Evolutionary conservation across 2,329 filamentous ascomycete genomes (phyloP), one percentile per base, ranked within the genome.

Genomic region (Pyricularia sp.): DNA sequence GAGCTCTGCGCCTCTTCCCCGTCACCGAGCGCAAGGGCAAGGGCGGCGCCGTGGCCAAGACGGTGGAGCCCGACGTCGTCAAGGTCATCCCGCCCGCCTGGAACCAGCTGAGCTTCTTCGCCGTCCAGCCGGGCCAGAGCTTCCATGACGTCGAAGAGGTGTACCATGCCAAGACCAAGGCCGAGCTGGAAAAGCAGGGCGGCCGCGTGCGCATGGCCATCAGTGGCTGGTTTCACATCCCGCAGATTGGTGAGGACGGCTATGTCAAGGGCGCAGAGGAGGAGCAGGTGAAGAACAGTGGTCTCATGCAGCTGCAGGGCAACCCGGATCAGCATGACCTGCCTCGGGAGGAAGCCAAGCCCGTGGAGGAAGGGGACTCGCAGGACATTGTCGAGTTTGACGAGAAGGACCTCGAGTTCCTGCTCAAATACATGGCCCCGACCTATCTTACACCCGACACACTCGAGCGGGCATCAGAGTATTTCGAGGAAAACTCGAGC

Each of bases 131-230:
- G 0, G 95, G 95, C n/a, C 90, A 97, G 84, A 98, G 94, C 78
- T 99, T 98, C 80, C 95, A 99, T 80, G 95, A 99, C 78, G 95
- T 99, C 69, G 94, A 98, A 81, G 95, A 99, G 80, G 95, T 99
- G 4, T 98, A 97, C 80, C 88, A 92, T 77, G 85, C 88, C 75
- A 83, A 81, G 72, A 84, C 77, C 70, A 83, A 82, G 76, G 85
- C 82, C 74, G 68, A 87, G 79, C 85, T 88, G 68, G 85, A 84
- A 76, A 88, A 84, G 78, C 86, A 94, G 70, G 90, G 90, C 23
- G 90, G 90, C 0, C 87, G 92, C 65, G 88, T 97, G 66, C 90
- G 95, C 73, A 98, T 99, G 94, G 95, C 95, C 67, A 97, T 99
- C 76, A 97, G 93, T 77, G 95, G 95, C 68, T 99, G 95, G 95